These are phyloP conservation scores for Penicillium psychrofluorescens DNA, from an alignment of 495 filamentous ascomycete species.

Conservation along the genomic window DNA sequence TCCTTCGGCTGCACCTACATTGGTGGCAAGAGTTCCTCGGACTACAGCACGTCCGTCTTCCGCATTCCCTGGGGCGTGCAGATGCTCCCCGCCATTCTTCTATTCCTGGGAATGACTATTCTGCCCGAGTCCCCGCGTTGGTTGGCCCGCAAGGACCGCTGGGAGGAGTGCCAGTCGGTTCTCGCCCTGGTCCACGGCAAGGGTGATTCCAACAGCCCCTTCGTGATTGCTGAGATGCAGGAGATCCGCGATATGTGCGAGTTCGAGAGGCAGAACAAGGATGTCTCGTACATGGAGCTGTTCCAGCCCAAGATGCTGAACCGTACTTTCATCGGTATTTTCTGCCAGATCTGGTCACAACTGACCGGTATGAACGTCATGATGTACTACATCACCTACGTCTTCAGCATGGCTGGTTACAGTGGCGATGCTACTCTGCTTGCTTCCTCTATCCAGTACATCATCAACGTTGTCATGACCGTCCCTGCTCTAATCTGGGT, in stretches of 20 bases:
- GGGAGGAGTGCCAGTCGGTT: slow-evolving; percentile 61
- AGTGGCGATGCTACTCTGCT: slow-evolving; percentile 35
- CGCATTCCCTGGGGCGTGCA: slow-evolving; percentile 74
- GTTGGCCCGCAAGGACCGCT: slow-evolving; percentile 68
- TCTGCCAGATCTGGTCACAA: slow-evolving; percentile 78
- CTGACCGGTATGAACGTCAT: slow-evolving; percentile 83
- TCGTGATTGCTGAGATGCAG: slow-evolving; percentile 55
- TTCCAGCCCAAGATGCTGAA: slow-evolving; percentile 65
- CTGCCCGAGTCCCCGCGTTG: slow-evolving; percentile 79
- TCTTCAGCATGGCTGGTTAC: slow-evolving; percentile 33
- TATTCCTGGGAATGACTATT: slow-evolving; percentile 56
- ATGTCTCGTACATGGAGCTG: slow-evolving; percentile 62
- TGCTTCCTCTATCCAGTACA: slow-evolving; percentile 66
- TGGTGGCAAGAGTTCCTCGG: slow-evolving; percentile 12
- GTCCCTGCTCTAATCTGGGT: slow-evolving; percentile 49
- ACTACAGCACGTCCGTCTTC: slow-evolving; percentile 49
- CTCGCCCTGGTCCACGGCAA: slow-evolving; percentile 64
- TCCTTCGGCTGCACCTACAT: slow-evolving; percentile 71
- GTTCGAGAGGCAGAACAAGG: slow-evolving; percentile 53
- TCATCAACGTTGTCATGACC: slow-evolving; percentile 48
- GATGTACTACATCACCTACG: slow-evolving; percentile 44
- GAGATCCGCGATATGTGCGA: slow-evolving; percentile 66
- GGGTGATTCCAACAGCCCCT: slow-evolving; percentile 54
- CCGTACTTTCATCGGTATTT: slow-evolving; percentile 63
- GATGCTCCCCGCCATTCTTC: slow-evolving; percentile 61